phyloP scores from a whole-genome alignment of 2,329 filamentous ascomycete species.

The Trichoderma harzianum region DNA sequence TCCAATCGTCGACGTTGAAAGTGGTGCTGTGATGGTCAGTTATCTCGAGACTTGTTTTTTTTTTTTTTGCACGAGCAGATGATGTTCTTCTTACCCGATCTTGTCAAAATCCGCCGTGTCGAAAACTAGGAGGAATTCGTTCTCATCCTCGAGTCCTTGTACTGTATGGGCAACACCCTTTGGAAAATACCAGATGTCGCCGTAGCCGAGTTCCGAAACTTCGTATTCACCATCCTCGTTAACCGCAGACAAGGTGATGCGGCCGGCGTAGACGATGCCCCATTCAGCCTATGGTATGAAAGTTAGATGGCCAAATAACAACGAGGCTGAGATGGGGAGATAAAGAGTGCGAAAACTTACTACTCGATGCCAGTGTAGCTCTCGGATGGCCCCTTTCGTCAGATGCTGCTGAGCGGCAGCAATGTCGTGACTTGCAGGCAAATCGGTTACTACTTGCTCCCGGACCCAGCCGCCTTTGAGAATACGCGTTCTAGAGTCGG shows the following conservation, averaged over 20 bases:
- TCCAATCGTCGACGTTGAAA: constrained; percentile 70
- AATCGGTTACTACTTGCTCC: constrained; percentile 63
- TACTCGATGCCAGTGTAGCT: constrained; percentile 66
- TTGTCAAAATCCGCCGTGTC: constrained; percentile 66
- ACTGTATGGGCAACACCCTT: constrained; percentile 62
- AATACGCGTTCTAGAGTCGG: constrained; percentile 61
- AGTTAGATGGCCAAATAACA: not conserved
- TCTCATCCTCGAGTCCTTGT: constrained; percentile 63
- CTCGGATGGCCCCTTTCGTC: constrained; percentile 61
- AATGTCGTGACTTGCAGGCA: constrained; percentile 64
- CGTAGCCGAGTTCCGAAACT: constrained; percentile 53
- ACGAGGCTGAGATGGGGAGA: not conserved
- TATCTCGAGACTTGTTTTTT: too few relatives aligned
- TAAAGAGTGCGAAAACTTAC: constrained; percentile 38
- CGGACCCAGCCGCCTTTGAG: constrained; percentile 64
- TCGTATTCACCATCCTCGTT: constrained; percentile 58
- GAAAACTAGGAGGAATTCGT: constrained; percentile 65
- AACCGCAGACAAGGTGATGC: constrained; percentile 57
- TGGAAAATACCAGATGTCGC: constrained; percentile 68
- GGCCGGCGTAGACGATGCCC: constrained; percentile 59
- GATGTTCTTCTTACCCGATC: constrained; percentile 43
- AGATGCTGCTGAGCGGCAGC: constrained; percentile 66
- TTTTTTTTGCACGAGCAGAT: too few relatives aligned
- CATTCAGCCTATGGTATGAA: constrained; percentile 55
- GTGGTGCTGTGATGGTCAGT: constrained; percentile 49